Base-by-base conservation (phyloP, 2,329 filamentous ascomycete species). In the Cadophora gregata region DNA sequence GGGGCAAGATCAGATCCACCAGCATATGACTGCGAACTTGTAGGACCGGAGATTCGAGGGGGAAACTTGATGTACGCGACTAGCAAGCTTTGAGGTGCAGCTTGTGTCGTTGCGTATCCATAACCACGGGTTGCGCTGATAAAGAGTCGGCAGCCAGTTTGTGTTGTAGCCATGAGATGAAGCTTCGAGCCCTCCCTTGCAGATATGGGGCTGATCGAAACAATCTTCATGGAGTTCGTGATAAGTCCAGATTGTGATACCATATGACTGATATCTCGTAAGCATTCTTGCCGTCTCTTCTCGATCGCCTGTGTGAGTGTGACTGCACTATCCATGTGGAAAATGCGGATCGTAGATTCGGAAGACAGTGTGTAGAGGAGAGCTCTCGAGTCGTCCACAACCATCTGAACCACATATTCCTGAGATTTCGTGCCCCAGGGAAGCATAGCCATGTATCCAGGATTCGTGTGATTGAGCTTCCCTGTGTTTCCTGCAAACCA, bases 1-100 rank as follows among this genome's bases (percentile, higher is more conserved):
- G 73, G 74, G 14, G 71, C 62, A 31, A 70, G 65, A 7, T 64
- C 65, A n/a, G 65, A 63, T 62, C 58, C 51, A 51, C 65, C 63
- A 45, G 67, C 55, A 38, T 69, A 71, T 71, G 64, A 67, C 71
- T 71, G 74, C 69, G 68, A 68, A 62, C 65, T 10, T 63, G 62
- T 62, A 69, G 69, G 69, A 69, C 78, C 64, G 73, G 27, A 68
- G 71, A 66, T 71, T 47, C 82, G 78, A 0, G 96, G 96, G 1
- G 96, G 96, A 67, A 97, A 97, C 76, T 96, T 96, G 79, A 99
- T 93, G 75, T 97, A 96, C 73, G 96, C 91, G n/a, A 97, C 89
- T 78, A 97, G 94, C 93, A 99, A 97, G 79, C 93, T 97, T 73
- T 92, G 94, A 0, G 96, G 94, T 0, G 92, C 89, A 66, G 64